Conservation (phyloP, 768 basidiomycete species). For the Psilocybe azurescens region DNA sequence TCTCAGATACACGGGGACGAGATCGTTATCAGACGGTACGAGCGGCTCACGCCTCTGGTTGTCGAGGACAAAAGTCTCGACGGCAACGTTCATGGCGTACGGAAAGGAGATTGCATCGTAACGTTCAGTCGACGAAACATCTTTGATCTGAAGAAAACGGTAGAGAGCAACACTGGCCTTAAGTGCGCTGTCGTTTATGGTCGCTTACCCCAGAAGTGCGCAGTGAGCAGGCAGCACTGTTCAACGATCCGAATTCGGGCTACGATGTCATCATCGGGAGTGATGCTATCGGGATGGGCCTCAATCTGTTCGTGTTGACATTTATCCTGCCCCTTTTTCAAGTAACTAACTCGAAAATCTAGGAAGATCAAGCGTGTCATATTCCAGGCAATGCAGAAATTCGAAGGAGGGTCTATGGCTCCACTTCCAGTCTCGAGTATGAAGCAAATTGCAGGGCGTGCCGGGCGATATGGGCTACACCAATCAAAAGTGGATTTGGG, state of each 20-base stretch:
- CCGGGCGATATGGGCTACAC: slow-evolving; percentile 85
- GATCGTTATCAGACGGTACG: slow-evolving; percentile 78
- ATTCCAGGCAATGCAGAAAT: slow-evolving; percentile 76
- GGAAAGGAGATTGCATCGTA: slow-evolving; percentile 90
- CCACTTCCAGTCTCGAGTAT: slow-evolving; percentile 74
- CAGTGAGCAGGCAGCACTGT: slow-evolving; percentile 89
- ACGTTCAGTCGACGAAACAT: slow-evolving; percentile 81
- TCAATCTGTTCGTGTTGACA: slow-evolving; percentile 78
- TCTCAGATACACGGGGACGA: slow-evolving; percentile 84
- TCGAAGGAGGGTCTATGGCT: slow-evolving; percentile 48
- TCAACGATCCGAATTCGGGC: slow-evolving; percentile 84
- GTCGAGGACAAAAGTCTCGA: slow-evolving; percentile 69
- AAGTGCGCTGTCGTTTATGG: slow-evolving; percentile 95
- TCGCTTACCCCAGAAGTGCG: slow-evolving; percentile 90
- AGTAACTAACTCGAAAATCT: not conserved
- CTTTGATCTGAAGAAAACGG: slow-evolving; percentile 71
- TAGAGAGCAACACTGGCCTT: slow-evolving; percentile 76
- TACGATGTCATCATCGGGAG: slow-evolving; percentile 92
- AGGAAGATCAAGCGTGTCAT: slow-evolving; percentile 93
- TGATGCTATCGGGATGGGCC: slow-evolving; percentile 96
- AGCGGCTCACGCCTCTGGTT: slow-evolving; percentile 85
- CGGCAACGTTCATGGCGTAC: slow-evolving; percentile 62
- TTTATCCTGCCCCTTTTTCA: slow-evolving; percentile 1
- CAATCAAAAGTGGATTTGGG: slow-evolving; percentile 40
- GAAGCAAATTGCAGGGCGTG: slow-evolving; percentile 95